These are phyloP conservation scores for Apiotrichum porosum DNA, from an alignment of 1,284 basidiomycete genomes.

Conservation along the genomic window DNA sequence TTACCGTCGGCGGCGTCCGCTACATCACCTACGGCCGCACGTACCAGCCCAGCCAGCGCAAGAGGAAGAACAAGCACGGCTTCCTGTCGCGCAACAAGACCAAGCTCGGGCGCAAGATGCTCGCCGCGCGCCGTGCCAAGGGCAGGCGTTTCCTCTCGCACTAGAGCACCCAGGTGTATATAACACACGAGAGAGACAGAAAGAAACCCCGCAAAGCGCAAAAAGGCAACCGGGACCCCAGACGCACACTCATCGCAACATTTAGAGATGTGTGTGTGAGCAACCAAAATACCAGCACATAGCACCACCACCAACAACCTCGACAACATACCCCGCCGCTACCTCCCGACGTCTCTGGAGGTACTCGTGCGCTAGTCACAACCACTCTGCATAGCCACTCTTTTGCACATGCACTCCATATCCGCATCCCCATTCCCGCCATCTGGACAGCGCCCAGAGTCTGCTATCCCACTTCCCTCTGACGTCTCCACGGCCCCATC, in stretches of 20 bases:
- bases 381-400: conserved; percentile 13
- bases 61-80: conserved; percentile 81
- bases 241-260: neutral
- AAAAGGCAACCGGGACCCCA: no score
- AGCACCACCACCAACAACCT: neutral
- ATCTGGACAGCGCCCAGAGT: no score
- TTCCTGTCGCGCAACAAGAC: conserved; percentile 62
- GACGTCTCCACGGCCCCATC: no score
- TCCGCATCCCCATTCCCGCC: no score
- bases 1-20: conserved; percentile 13
- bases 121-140: conserved; percentile 57
- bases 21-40: conserved; percentile 57
- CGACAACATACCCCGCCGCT: no score
- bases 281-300: conserved; percentile 3
- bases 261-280: neutral
- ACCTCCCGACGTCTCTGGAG: no score
- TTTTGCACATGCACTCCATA: neutral
- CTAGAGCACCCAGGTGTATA: no score
- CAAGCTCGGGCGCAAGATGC: conserved; percentile 51
- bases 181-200: neutral
- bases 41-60: conserved; percentile 83
- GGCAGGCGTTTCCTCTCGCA: conserved; percentile 60
- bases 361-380: no score
- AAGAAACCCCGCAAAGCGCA: neutral
- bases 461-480: neutral